Evolutionary conservation across 495 filamentous ascomycete genomes (phyloP).

Genomic region (Penicillium chermesinum): DNA sequence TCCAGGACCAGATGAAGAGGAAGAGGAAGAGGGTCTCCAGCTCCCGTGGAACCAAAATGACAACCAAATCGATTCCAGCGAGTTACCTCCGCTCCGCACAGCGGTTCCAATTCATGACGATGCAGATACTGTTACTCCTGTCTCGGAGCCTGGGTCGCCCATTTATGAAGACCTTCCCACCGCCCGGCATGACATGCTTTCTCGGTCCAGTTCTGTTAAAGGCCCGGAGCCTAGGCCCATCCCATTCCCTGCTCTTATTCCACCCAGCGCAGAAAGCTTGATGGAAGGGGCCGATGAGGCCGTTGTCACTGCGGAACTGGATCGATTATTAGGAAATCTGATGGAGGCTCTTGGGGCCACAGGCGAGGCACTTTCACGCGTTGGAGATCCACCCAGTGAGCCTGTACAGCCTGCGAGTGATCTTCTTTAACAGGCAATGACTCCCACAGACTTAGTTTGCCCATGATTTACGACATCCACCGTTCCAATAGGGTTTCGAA

Average conservation of each 20-base stretch:
- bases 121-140: conserved; percentile 3
- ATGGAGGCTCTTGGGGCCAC: conserved; percentile 33
- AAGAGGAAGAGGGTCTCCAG: conserved; percentile 2
- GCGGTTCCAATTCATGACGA: conserved; percentile 13
- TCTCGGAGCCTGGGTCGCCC: conserved; percentile 27
- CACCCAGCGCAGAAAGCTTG: conserved; percentile 32
- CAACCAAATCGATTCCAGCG: conserved; percentile 1
- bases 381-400: neutral
- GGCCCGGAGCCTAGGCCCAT: conserved; percentile 13
- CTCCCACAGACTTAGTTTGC: neutral
- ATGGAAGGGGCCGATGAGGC: conserved; percentile 31
- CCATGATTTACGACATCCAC: neutral
- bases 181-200: conserved; percentile 9
- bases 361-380: conserved; percentile 27
- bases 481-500: too few species aligned
- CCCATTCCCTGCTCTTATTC: conserved; percentile 30
- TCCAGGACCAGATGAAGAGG: conserved; percentile 41
- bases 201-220: neutral
- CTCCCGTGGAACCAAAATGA: conserved; percentile 19
- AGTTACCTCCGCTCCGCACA: conserved; percentile 10
- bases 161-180: conserved; percentile 26
- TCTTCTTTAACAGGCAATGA: neutral
- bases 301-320: conserved; percentile 31
- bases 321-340: conserved; percentile 37
- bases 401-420: neutral